Evolutionary conservation across 306 rosid genomes (phyloP).

Genomic region (Inga laurina): DNA sequence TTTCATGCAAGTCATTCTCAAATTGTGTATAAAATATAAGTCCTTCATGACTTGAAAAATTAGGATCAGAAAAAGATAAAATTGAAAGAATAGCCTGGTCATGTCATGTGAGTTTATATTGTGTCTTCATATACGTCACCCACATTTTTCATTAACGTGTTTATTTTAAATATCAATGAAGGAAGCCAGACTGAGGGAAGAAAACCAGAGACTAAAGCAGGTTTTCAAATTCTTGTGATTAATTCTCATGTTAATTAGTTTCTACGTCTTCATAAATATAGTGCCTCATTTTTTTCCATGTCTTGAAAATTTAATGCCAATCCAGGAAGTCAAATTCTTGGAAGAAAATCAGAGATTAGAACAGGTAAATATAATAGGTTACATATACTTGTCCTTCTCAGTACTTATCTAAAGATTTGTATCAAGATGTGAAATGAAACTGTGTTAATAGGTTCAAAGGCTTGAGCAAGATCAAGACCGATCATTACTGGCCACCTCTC

Average conservation of each 20-base stretch:
- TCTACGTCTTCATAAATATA: neutral
- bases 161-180: neutral
- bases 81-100: too few relatives aligned
- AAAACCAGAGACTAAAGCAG: conserved; percentile 37
- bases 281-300: neutral
- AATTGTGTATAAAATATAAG: neutral
- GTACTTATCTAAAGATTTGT: neutral
- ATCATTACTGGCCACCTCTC: neutral
- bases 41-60: neutral
- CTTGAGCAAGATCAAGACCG: neutral
- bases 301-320: neutral
- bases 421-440: neutral
- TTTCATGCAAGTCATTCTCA: neutral
- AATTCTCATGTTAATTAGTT: neutral
- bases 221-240: neutral
- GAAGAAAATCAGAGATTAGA: neutral
- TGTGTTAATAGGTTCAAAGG: neutral
- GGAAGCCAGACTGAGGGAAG: conserved; percentile 38
- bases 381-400: neutral
- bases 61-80: too few relatives aligned
- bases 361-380: neutral
- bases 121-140: neutral
- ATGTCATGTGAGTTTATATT: too few relatives aligned
- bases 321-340: neutral
- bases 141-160: neutral